Evolutionary conservation across 345 rosid species (phyloP), one percentile per base, ranked within the genome.

Genomic region (Camelina laxa): DNA sequence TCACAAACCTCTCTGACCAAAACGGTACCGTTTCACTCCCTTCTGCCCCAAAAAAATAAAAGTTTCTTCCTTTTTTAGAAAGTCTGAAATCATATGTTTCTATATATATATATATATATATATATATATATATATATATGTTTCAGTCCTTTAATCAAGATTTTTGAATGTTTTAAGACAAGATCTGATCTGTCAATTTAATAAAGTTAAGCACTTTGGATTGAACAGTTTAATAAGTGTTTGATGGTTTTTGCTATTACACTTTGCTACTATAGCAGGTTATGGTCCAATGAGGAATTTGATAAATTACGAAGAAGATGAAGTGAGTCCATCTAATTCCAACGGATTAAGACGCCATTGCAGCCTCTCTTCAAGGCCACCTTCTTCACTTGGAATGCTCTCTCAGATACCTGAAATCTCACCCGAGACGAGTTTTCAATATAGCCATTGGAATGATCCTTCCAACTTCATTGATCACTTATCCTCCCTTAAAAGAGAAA

Each of bases 361-460:
- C 15, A 85, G 84, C 83, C 83, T 87, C 79, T 75, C 91, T 44
- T 82, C 95, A 17, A 72, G 88, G 17, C 75, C 73, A 64, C 84
- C 93, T 80, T 83, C 92, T 80, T 90, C 97, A 60, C 47, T 79
- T 0, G 87, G 91, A 58, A 76, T 89, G 84, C 79, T 90, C 65
- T 80, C 97, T 1, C 93, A 81, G 80, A 85, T 91, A 41, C 86
- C 96, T 50, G 97, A 90, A 78, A 73, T 84, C 17, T 76, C 58
- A 20, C 62, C 68, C 2, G 91, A 82, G 47, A 17, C 79, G 0
- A 84, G 80, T 69, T 77, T 77, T 79, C 78, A 80, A 0, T 86
- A 81, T 77, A 77, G 78, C 64, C 84, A 88, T 21, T 94, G 96
- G 96, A 86, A 80, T 49, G 87, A 85, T 72, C 84, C 90, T 19